Evolutionary conservation across 2,329 filamentous ascomycete genomes (phyloP).

Genomic region (Fusarium tuaranense): DNA sequence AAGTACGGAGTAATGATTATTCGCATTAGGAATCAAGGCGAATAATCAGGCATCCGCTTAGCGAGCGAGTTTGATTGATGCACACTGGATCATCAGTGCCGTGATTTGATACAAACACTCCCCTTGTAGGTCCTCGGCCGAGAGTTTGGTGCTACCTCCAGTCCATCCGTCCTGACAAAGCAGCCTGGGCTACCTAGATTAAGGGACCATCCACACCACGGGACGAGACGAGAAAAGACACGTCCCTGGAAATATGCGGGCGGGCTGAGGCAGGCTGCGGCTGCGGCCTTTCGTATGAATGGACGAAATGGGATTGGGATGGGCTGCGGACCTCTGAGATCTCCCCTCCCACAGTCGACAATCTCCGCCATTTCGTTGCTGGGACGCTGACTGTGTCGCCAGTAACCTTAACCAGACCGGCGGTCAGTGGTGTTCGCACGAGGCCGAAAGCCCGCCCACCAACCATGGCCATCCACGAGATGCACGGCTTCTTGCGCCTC

Average conservation of each 20-base stretch:
- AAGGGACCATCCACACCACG: constrained; percentile 29
- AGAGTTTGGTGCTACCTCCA: constrained; percentile 5
- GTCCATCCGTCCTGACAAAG: constrained; percentile 28
- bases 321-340: not conserved
- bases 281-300: constrained; percentile 7
- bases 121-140: constrained; percentile 26
- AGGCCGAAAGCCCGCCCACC: constrained; percentile 11
- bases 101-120: constrained; percentile 21
- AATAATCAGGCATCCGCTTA: constrained; percentile 17
- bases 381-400: constrained; percentile 29
- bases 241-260: constrained; percentile 3
- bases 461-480: constrained; percentile 12
- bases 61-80: constrained; percentile 1
- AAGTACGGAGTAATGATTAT: not conserved
- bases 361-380: constrained; percentile 36
- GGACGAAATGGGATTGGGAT: not conserved
- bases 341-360: not conserved
- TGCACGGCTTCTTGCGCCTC: constrained; percentile 17
- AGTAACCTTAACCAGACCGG: constrained; percentile 38
- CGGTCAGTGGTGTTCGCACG: constrained; percentile 30
- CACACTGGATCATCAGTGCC: constrained; percentile 4
- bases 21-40: constrained; percentile 38
- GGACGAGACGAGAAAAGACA: constrained; percentile 16
- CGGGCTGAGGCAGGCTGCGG: constrained; percentile 11
- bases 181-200: constrained; percentile 17